Evolutionary conservation across 495 filamentous ascomycete genomes (phyloP), one percentile per base, ranked within the genome.

Genomic region (Xylaria acuta): DNA sequence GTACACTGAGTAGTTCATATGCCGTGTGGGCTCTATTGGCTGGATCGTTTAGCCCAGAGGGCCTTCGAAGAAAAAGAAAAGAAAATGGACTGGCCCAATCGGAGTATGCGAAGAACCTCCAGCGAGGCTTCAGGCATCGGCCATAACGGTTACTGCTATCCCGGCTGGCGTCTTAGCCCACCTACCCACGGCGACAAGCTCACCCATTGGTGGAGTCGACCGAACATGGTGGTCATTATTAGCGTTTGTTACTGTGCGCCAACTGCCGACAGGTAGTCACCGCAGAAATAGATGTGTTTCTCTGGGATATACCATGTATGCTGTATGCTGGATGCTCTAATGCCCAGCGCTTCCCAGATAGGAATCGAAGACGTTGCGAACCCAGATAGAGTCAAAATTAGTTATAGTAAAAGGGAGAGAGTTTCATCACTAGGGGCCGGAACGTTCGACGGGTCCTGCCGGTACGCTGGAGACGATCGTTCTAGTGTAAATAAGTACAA

Each of bases 211-310:
- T 49, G 32, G 49, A 49, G 49, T 54, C 45, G 27, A 6, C 49
- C n/a, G 65, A 41, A 41, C 65, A 67, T 67, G 65, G 49, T 56
- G 56, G 64, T 51, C 64, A 30, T 56, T 41, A 20, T 51, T 60
- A 22, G 59, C 59, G 58, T 40, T 16, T 64, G 38, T 27, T 64
- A 16, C 36, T 64, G 60, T 64, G 38, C n/a, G 38, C 60, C 65
- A 67, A 67, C 65, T 67, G 49, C 65, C 65, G 65, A 54, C 64
- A 53, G 64, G 27, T 54, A 59, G 34, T 30, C 45, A 67, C 64
- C 32, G 30, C 64, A 67, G 49, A 54, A 27, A 40, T 7, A 14
- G 43, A 56, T 54, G 49, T 32, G 34, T 20, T 54, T 8, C 49
- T 40, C 49, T 67, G 22, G 49, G 49, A 54, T 67, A 38, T 54